Evolutionary conservation across 2,329 filamentous ascomycete genomes (phyloP), one percentile per base, ranked within the genome.

Genomic region (Acephala macrosclerotiorum): DNA sequence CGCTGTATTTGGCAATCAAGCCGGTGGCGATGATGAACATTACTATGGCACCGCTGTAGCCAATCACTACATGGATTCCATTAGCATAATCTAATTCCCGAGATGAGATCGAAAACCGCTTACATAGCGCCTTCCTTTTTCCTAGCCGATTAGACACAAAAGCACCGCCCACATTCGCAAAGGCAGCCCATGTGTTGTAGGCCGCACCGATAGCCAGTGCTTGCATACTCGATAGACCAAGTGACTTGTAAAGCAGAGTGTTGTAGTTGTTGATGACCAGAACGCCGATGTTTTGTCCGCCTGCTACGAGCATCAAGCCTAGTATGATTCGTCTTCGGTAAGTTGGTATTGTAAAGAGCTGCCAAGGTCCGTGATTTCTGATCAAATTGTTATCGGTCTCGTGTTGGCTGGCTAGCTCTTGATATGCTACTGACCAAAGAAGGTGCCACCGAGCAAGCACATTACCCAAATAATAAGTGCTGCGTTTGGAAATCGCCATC

Each of bases 251-350:
- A 16, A 67, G 40, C 40, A 67, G 49, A 22, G 65, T 65, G 26
- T 67, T 67, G 29, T 64, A 67, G 26, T 65, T 67, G 33, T 64
- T 65, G 29, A 67, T 67, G 29, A 67, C 65, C 6, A 67, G 53
- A 25, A 67, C 62, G 26, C 65, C 65, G 35, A 57, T 58, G 33
- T 67, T 67, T 25, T 67, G 65, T 6, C 61, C 62, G 18, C 62
- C 65, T 18, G 59, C 55, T 60, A 66, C 58, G 53, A 68, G 35
- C 33, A 68, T 26, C n/a, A 56, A 53, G 9, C 53, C 64, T 35
- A 67, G 29, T 33, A 64, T 62, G 16, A 36, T 64, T 7, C 65
- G 61, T 3, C 55, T 36, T 38, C 65, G 65, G 47, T 67, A 67
- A 14, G 65, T 67, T 5, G 51, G 58, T 6, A 58, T 60, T 9